A percentile compares a stretch with the other conserved stretches of the same genome.
phyloP scores from a whole-genome alignment of 352 stramenopile genomes.

The Phytophthora constricta region DNA sequence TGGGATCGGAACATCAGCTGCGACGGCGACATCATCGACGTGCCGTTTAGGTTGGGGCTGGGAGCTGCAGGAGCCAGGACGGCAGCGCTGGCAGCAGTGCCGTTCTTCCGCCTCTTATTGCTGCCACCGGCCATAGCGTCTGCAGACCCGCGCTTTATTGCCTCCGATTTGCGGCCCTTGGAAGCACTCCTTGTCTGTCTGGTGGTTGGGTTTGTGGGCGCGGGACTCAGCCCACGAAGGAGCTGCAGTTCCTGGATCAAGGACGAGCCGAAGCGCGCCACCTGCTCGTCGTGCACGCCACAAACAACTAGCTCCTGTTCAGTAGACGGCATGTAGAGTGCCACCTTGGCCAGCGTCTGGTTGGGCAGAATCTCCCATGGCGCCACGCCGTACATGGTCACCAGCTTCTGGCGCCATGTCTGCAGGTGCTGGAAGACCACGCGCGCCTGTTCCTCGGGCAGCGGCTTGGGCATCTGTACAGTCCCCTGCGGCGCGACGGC shows the following conservation, averaged over 20 bases:
- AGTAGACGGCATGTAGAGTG: slow-evolving; percentile 59
- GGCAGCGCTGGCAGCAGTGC: slow-evolving; percentile 17
- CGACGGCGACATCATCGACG: slow-evolving; percentile 43
- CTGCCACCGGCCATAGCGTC: slow-evolving; percentile 17
- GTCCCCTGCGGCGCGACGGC: slow-evolving; percentile 4
- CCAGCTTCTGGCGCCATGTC: slow-evolving; percentile 80
- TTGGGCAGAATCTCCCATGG: slow-evolving; percentile 83
- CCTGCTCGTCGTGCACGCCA: slow-evolving; percentile 50
- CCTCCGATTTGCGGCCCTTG: slow-evolving; percentile 20
- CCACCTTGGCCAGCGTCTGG: slow-evolving; percentile 73
- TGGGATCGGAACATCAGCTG: slow-evolving; percentile 46
- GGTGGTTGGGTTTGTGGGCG: slow-evolving; percentile 12
- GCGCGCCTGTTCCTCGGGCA: slow-evolving; percentile 66
- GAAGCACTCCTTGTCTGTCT: slow-evolving; percentile 17
- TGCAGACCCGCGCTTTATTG: slow-evolving; percentile 28
- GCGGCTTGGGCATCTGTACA: slow-evolving; percentile 26
- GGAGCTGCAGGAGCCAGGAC: slow-evolving; percentile 34
- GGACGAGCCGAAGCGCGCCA: slow-evolving; percentile 68
- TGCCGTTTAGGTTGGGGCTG: slow-evolving; percentile 18
- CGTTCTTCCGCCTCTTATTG: slow-evolving; percentile 45
- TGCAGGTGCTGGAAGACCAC: slow-evolving; percentile 77
- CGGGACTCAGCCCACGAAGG: slow-evolving; percentile 11
- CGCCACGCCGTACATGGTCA: slow-evolving; percentile 70
- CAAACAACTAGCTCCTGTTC: slow-evolving; percentile 66
- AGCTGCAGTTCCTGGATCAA: slow-evolving; percentile 62